These are phyloP conservation scores for Colletotrichum agaves DNA, from an alignment of 2,329 filamentous ascomycete genomes.

Conservation along the genomic window DNA sequence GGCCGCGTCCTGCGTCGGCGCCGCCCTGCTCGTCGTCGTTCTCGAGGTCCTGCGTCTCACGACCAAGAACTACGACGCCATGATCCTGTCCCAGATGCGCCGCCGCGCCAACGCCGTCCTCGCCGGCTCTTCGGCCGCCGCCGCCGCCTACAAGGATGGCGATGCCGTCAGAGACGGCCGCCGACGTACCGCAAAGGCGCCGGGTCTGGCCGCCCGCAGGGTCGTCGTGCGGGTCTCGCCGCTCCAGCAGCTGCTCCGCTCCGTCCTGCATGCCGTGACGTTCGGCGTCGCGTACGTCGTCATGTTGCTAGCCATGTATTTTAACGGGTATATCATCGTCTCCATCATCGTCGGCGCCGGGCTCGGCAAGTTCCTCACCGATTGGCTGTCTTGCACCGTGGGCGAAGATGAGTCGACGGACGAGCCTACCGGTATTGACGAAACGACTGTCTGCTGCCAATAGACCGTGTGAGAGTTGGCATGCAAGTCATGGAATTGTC, in stretches of 20 bases:
- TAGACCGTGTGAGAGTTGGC: background rate
- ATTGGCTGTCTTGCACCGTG: constrained; percentile 49
- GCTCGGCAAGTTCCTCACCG: constrained; percentile 62
- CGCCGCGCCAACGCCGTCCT: background rate
- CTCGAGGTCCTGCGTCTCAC: constrained; percentile 12
- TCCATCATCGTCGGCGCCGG: constrained; percentile 52
- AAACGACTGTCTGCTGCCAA: constrained; percentile 7
- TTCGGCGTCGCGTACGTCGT: constrained; percentile 26
- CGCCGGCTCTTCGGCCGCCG: background rate
- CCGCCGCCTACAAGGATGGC: background rate
- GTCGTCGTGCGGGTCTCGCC: constrained; percentile 8
- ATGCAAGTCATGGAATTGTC: too few species aligned
- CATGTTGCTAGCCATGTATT: constrained; percentile 27
- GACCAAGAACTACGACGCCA: constrained; percentile 15
- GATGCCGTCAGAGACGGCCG: background rate
- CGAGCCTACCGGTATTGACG: background rate
- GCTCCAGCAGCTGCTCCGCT: constrained; percentile 4
- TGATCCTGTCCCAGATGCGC: constrained; percentile 5
- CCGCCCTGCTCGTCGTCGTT: constrained; percentile 16
- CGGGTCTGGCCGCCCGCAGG: background rate
- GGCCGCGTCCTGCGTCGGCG: constrained; percentile 21
- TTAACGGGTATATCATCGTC: constrained; percentile 31
- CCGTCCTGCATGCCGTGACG: constrained; percentile 3
- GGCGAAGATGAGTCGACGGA: background rate
- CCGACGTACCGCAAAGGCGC: background rate